These are phyloP conservation scores for Picea mariana DNA, from an alignment of 83 land plant species.

Conservation along the genomic window DNA sequence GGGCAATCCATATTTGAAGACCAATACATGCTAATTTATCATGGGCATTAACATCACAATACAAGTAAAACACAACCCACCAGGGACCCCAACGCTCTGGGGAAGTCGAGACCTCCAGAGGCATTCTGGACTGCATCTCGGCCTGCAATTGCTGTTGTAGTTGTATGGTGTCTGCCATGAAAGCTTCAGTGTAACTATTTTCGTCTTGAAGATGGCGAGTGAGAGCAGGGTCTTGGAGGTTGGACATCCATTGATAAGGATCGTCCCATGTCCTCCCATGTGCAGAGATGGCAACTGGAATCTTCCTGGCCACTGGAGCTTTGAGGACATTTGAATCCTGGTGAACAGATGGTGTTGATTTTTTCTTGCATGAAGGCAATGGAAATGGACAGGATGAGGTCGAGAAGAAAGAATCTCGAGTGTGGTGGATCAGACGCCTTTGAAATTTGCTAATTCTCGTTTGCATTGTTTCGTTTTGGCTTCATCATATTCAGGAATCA, in stretches of 20 bases:
- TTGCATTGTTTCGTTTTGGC: too few species aligned
- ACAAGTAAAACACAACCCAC: slow-evolving; percentile 34
- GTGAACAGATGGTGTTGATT: too few species aligned
- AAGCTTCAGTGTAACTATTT: slow-evolving; percentile 59
- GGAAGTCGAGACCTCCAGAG: slow-evolving; percentile 49
- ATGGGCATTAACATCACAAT: background rate
- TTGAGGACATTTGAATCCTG: too few species aligned
- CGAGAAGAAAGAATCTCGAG: too few species aligned
- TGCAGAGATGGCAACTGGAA: slow-evolving; percentile 46
- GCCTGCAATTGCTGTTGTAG: slow-evolving; percentile 31
- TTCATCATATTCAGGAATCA: too few species aligned
- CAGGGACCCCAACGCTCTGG: slow-evolving; percentile 74
- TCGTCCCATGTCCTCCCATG: slow-evolving; percentile 68
- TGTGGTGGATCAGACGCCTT: too few species aligned
- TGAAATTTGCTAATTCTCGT: too few species aligned
- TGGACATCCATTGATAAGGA: slow-evolving; percentile 73
- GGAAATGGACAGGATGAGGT: too few species aligned
- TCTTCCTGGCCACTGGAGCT: slow-evolving; percentile 54
- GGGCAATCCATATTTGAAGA: background rate
- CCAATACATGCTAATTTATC: background rate
- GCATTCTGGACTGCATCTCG: slow-evolving; percentile 62
- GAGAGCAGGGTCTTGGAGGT: slow-evolving; percentile 60
- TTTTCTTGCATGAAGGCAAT: too few species aligned
- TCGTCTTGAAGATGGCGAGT: slow-evolving; percentile 36
- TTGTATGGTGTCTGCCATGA: slow-evolving; percentile 54